Percentiles rank a stretch among this genome's conserved stretches.
Conservation (phyloP, 2,329 filamentous ascomycete genomes). For the Hymenoscyphus fructigenus region DNA sequence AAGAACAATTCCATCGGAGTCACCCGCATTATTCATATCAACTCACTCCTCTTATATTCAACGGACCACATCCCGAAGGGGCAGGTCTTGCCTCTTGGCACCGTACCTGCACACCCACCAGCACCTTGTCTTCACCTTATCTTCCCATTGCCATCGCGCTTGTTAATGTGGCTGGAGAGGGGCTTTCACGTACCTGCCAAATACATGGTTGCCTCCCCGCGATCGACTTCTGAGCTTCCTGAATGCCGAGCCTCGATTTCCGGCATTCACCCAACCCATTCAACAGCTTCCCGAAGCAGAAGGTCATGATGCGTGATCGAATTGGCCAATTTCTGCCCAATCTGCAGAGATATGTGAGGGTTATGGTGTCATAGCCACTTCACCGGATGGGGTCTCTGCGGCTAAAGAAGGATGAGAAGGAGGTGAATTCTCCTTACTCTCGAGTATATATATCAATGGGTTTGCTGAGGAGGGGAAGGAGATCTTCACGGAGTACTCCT, state of each 20-base stretch:
- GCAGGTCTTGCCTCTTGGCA: too few relatives aligned
- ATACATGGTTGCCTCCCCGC: background rate
- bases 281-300: background rate
- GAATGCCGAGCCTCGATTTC: background rate
- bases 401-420: background rate
- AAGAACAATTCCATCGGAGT: too few relatives aligned
- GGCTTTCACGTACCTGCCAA: too few relatives aligned
- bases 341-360: background rate
- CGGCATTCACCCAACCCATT: background rate
- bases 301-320: background rate
- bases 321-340: background rate
- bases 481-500: background rate
- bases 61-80: too few relatives aligned
- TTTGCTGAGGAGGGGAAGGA: background rate
- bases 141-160: too few relatives aligned
- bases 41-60: too few relatives aligned
- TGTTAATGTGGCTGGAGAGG: too few relatives aligned
- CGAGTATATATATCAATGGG: background rate
- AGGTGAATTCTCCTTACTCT: background rate
- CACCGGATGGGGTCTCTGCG: background rate
- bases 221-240: background rate
- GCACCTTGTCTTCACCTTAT: too few relatives aligned
- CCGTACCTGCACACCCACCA: too few relatives aligned
- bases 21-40: too few relatives aligned
- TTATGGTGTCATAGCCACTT: background rate